A percentile compares a stretch with the other conserved stretches of the same genome.
These are phyloP conservation scores for Gelatoporia subvermispora DNA, from an alignment of 768 basidiomycete species.

Conservation along the genomic window DNA sequence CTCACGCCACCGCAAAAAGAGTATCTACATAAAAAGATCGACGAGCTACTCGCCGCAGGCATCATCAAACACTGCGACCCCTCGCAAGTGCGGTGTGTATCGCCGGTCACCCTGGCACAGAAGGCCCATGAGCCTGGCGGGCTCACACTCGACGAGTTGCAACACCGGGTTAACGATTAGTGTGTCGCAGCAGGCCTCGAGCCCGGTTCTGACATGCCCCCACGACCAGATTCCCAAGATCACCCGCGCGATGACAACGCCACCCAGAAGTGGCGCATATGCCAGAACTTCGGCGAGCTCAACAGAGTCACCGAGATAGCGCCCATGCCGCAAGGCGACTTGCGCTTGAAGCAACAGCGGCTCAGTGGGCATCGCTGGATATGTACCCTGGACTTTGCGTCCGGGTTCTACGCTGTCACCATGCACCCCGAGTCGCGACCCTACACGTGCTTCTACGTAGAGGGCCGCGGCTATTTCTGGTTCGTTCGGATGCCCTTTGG, in stretches of 20 bases:
- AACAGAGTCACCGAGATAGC: slow-evolving; percentile 17
- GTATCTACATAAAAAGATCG: slow-evolving; percentile 27
- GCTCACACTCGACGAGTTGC: slow-evolving; percentile 29
- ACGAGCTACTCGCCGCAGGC: slow-evolving; percentile 30
- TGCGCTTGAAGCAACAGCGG: slow-evolving; percentile 32
- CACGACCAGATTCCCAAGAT: slow-evolving; percentile 4
- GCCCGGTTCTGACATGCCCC: slow-evolving; percentile 18
- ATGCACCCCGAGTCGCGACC: slow-evolving; percentile 12
- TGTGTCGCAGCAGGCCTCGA: slow-evolving; percentile 24
- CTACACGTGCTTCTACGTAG: slow-evolving; percentile 32
- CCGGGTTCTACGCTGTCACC: slow-evolving; percentile 29
- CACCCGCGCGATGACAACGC: neutral
- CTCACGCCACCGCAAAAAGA: slow-evolving; percentile 27
- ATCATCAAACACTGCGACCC: slow-evolving; percentile 28
- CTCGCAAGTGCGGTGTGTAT: slow-evolving; percentile 30
- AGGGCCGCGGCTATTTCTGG: slow-evolving; percentile 32
- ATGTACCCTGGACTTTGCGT: slow-evolving; percentile 32
- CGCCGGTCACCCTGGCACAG: slow-evolving; percentile 30
- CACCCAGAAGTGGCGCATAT: slow-evolving; percentile 29
- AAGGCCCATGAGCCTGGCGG: slow-evolving; percentile 31
- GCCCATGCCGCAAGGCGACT: slow-evolving; percentile 27
- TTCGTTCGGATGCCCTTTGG: slow-evolving; percentile 38
- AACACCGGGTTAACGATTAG: slow-evolving; percentile 29
- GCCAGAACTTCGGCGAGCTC: slow-evolving; percentile 33
- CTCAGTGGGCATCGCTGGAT: slow-evolving; percentile 34